Percentiles rank a stretch among this genome's conserved stretches.
phyloP scores from a whole-genome alignment of 441 rosid genomes.

The Erodium moschatum region DNA sequence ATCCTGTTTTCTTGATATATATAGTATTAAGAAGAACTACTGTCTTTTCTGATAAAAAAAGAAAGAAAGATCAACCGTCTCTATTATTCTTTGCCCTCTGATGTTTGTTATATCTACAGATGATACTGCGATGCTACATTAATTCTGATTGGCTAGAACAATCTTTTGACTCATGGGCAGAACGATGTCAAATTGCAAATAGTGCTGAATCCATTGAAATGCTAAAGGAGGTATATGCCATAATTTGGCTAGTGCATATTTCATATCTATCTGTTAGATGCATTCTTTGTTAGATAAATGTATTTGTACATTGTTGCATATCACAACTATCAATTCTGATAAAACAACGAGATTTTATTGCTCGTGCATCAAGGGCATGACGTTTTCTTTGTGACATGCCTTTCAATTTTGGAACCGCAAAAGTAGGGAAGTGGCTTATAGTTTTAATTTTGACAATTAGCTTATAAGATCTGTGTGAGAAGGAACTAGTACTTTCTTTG shows the following conservation, averaged over 20 bases:
- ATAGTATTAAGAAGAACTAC: background rate
- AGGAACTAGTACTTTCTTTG: background rate
- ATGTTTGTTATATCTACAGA: slow-evolving; percentile 34
- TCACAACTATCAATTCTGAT: background rate
- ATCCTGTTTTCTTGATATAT: slow-evolving; percentile 4
- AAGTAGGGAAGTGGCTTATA: background rate
- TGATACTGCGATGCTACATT: slow-evolving; percentile 59
- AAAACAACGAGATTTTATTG: background rate
- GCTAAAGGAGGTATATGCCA: slow-evolving; percentile 62
- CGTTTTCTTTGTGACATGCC: background rate
- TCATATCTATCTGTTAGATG: no score
- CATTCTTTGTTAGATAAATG: background rate
- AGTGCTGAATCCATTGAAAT: slow-evolving; percentile 82
- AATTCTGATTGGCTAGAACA: slow-evolving; percentile 56
- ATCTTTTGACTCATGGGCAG: slow-evolving; percentile 58
- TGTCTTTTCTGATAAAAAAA: background rate
- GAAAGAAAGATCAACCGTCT: no score
- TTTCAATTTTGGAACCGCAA: background rate
- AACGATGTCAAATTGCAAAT: slow-evolving; percentile 50
- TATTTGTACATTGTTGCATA: background rate
- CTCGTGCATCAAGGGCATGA: background rate
- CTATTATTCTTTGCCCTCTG: no score
- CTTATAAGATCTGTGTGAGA: background rate
- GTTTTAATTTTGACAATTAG: background rate
- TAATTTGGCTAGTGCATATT: background rate